These are phyloP conservation scores for Thalassiosira exigua DNA, from an alignment of 352 stramenopile genomes.

Conservation along the genomic window DNA sequence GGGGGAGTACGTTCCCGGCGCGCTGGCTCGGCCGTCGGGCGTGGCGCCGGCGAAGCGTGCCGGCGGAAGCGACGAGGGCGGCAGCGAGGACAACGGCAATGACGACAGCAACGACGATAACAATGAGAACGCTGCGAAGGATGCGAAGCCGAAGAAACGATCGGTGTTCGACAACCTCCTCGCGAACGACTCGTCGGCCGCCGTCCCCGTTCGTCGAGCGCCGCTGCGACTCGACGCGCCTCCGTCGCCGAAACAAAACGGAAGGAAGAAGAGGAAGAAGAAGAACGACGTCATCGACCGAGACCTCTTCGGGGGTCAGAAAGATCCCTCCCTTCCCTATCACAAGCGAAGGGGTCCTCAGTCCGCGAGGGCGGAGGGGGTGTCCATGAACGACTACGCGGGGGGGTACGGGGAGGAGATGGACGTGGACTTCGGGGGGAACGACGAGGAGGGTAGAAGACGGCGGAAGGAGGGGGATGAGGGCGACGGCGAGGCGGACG, in stretches of 20 bases:
- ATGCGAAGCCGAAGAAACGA: slow-evolving; percentile 19
- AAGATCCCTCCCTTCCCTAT: not conserved
- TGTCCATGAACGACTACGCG: slow-evolving; percentile 50
- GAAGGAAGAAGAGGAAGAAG: not conserved
- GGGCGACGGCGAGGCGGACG: slow-evolving; percentile 1
- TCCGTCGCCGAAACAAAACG: slow-evolving; percentile 2
- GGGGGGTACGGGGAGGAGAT: slow-evolving; percentile 67
- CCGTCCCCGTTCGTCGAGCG: not conserved
- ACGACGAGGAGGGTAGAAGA: slow-evolving; percentile 36
- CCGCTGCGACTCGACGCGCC: not conserved
- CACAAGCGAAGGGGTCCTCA: slow-evolving; percentile 37
- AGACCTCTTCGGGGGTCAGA: slow-evolving; percentile 48
- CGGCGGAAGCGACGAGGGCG: not conserved
- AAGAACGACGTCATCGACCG: slow-evolving; percentile 54
- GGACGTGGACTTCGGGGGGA: slow-evolving; percentile 56
- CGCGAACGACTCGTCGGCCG: not conserved
- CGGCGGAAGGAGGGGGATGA: not conserved
- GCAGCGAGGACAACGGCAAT: not conserved
- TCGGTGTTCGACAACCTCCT: slow-evolving; percentile 59
- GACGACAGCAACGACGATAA: too few species aligned
- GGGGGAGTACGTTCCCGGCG: slow-evolving; percentile 56
- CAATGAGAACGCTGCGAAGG: not conserved
- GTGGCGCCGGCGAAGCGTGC: too few species aligned
- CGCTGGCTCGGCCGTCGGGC: too few species aligned
- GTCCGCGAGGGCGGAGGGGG: slow-evolving; percentile 37